Base-by-base conservation (phyloP, 2,329 filamentous ascomycete genomes). In the Aspergillus udagawae region DNA sequence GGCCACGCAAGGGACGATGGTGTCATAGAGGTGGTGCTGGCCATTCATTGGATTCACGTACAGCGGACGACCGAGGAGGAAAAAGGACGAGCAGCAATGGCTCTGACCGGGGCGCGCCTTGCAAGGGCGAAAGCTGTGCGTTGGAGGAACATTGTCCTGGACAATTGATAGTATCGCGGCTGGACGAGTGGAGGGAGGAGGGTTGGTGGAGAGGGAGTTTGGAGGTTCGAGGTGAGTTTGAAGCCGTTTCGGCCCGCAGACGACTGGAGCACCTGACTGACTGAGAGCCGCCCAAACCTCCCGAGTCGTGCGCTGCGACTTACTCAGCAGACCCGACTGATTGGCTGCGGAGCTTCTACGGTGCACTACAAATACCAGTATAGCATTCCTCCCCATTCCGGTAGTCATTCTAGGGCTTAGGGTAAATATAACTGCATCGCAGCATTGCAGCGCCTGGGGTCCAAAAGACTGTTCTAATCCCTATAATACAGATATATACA, bases 111-210 rank as follows among this genome's bases (percentile, higher is more conserved):
- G 61, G 75, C 71, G 67, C 76, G 77, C 73, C 75, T 73, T 55
- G 75, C 77, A 62, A 79, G 70, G 67, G 74, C 71, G 69, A 75
- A 74, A 65, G 73, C 76, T 66, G 75, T 74, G 67, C 76, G 77
- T 71, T 75, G 75, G 64, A 75, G 73, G 73, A 78, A 79, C 78
- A 79, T 80, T 71, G 68, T 72, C 69, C 68, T 63, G 59, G 61
- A 64, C 57, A 44, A 55, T 57, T 48, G 52, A 60, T 50, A 58
- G 59, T 60, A 54, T 60, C 64, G 62, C 60, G 63, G 56, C 58
- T 64, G 63, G 62, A 60, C 32, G 54, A 47, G 52, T 59, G 63
- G 51, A 63, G 62, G 60, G 64, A 61, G 59, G 66, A 67, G 60
- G 65, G 61, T 63, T 65, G 60, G 61, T 64, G 60, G 64, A 60